These are phyloP conservation scores for Hypholoma sublateritium DNA, from an alignment of 768 basidiomycete species.

Conservation along the genomic window DNA sequence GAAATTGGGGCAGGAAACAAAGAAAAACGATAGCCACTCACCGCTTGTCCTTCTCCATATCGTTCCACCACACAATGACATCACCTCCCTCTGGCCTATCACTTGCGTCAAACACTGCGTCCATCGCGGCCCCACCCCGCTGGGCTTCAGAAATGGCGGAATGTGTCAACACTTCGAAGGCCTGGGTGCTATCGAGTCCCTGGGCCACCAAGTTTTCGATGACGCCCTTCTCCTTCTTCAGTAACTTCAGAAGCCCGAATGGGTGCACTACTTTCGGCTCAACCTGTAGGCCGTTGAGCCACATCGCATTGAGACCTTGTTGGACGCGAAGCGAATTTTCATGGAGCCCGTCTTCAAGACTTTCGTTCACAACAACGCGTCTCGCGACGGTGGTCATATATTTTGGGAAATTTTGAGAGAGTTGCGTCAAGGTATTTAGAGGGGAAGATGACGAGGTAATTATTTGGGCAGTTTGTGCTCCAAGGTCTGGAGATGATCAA, in stretches of 20 bases:
- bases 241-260: constrained; percentile 66
- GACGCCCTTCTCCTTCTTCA: constrained; percentile 70
- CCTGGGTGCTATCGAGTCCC: constrained; percentile 63
- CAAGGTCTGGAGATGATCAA: constrained; percentile 47
- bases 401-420: constrained; percentile 89
- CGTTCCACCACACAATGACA: constrained; percentile 86
- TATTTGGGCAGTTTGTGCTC: constrained; percentile 73
- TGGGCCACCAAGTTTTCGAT: constrained; percentile 59
- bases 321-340: constrained; percentile 55
- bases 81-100: constrained; percentile 79
- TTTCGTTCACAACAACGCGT: constrained; percentile 53
- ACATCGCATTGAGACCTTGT: constrained; percentile 57
- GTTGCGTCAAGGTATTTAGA: constrained; percentile 56
- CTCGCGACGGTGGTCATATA: constrained; percentile 77
- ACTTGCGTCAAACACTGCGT: constrained; percentile 88
- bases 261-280: constrained; percentile 65
- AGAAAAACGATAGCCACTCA: constrained; percentile 30
- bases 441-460: constrained; percentile 59
- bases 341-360: constrained; percentile 54
- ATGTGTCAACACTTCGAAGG: constrained; percentile 74
- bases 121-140: constrained; percentile 47
- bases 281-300: constrained; percentile 78
- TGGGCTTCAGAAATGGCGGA: constrained; percentile 52
- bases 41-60: constrained; percentile 80
- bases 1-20: background rate